A percentile compares a stretch with the other conserved stretches of the same genome.
Conservation (phyloP, 805 yeast species). For the Candida rishiriensis region DNA sequence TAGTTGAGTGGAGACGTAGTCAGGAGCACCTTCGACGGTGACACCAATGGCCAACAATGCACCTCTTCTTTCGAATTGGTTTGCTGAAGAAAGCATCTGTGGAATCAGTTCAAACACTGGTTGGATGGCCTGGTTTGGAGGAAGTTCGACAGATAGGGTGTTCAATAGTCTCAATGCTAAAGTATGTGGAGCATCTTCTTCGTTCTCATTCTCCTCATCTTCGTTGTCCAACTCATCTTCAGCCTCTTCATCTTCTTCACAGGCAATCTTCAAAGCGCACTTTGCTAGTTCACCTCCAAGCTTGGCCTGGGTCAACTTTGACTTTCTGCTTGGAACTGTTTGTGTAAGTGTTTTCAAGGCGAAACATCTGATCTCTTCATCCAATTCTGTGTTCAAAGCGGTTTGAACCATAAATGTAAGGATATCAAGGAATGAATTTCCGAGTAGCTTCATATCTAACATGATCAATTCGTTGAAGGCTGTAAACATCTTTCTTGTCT, state of each 20-base stretch:
- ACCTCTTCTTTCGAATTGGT: slow-evolving; percentile 80
- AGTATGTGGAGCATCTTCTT: slow-evolving; percentile 75
- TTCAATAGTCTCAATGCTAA: slow-evolving; percentile 79
- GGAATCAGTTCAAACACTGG: slow-evolving; percentile 69
- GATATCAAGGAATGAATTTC: slow-evolving; percentile 66
- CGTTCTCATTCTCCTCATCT: slow-evolving; percentile 90
- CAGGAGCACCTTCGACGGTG: slow-evolving; percentile 92
- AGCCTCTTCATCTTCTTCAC: slow-evolving; percentile 76
- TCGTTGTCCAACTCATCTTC: slow-evolving; percentile 71
- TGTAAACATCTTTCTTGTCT: slow-evolving; percentile 73
- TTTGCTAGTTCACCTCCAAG: slow-evolving; percentile 77
- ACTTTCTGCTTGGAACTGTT: slow-evolving; percentile 73
- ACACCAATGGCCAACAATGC: slow-evolving; percentile 77
- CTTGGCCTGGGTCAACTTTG: slow-evolving; percentile 73
- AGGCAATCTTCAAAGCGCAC: slow-evolving; percentile 69
- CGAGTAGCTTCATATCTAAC: slow-evolving; percentile 73
- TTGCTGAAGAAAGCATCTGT: slow-evolving; percentile 53
- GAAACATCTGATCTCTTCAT: slow-evolving; percentile 77
- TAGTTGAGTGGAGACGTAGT: slow-evolving; percentile 73
- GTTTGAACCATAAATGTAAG: slow-evolving; percentile 73
- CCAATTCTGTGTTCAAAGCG: slow-evolving; percentile 59
- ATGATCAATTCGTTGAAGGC: slow-evolving; percentile 76
- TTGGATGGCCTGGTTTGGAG: slow-evolving; percentile 86
- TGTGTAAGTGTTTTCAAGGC: slow-evolving; percentile 82
- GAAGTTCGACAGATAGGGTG: slow-evolving; percentile 74